Evolutionary conservation across 768 basidiomycete genomes (phyloP).

Genomic region (Suillus weaverae): DNA sequence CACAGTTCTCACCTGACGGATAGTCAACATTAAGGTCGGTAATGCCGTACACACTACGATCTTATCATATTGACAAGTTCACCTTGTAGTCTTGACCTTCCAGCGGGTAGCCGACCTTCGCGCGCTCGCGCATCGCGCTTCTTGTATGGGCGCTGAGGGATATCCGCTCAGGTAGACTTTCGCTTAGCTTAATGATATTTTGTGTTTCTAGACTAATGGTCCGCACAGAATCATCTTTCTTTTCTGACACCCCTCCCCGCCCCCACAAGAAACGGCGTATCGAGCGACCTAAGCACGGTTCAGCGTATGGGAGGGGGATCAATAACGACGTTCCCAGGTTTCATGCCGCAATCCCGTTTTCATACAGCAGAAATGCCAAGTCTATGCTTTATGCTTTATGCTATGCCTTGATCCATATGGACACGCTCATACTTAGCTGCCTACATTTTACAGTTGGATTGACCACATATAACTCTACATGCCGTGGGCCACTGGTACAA

Average conservation of each 20-base stretch:
- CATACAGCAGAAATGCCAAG: background rate
- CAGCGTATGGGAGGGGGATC: constrained; percentile 57
- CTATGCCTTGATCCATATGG: background rate
- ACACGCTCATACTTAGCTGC: background rate
- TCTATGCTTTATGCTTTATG: constrained; percentile 5
- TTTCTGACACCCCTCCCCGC: constrained; percentile 58
- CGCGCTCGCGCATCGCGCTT: constrained; percentile 75
- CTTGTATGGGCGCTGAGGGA: constrained; percentile 57
- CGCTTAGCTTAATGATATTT: background rate
- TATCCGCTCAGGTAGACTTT: constrained; percentile 52
- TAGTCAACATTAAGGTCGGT: constrained; percentile 31
- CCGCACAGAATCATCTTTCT: constrained; percentile 26
- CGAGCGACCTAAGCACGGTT: constrained; percentile 74
- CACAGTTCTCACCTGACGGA: constrained; percentile 32
- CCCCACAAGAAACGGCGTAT: constrained; percentile 73
- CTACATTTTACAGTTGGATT: background rate
- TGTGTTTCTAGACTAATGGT: background rate
- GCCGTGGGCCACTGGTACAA: background rate
- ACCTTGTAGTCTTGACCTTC: constrained; percentile 34
- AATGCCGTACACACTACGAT: constrained; percentile 22
- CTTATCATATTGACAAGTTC: constrained; percentile 12
- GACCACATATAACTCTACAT: background rate
- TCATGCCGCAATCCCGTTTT: constrained; percentile 1
- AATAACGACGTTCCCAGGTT: constrained; percentile 18
- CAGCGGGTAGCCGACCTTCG: constrained; percentile 47